Evolutionary conservation across 2,329 filamentous ascomycete genomes (phyloP).

Genomic region (Parasarocladium wereldwijsianum): DNA sequence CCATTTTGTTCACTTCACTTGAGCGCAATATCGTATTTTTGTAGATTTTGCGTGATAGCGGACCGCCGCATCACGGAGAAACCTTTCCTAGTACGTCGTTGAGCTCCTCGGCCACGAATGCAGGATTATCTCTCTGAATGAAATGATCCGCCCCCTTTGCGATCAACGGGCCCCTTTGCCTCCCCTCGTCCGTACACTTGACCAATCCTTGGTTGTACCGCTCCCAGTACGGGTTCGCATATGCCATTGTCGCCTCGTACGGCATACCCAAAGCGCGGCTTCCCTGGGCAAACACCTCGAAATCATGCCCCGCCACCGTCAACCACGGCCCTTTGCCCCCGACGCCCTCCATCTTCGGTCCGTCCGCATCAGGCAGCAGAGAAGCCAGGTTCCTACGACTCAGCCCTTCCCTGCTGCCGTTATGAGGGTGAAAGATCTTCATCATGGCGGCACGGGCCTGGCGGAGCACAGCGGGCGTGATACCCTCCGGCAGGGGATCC

Average conservation of each 20-base stretch:
- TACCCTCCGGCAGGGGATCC: slow-evolving; percentile 5
- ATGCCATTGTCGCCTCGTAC: slow-evolving; percentile 25
- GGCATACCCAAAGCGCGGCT: slow-evolving; percentile 4
- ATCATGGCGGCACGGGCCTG: slow-evolving; percentile 5
- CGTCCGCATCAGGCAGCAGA: slow-evolving; percentile 8
- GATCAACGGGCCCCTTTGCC: slow-evolving; percentile 15
- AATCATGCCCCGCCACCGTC: slow-evolving; percentile 12
- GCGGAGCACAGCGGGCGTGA: slow-evolving; percentile 7
- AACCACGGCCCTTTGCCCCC: slow-evolving; percentile 6
- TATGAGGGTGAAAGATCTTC: slow-evolving; percentile 9
- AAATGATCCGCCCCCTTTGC: slow-evolving; percentile 10
- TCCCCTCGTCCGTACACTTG: slow-evolving; percentile 23
- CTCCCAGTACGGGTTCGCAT: slow-evolving; percentile 38
- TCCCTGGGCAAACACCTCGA: slow-evolving; percentile 8
- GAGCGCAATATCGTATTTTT: too few species aligned
- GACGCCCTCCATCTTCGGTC: slow-evolving; percentile 5
- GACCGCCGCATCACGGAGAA: too few species aligned
- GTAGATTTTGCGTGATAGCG: too few species aligned
- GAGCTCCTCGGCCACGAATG: background rate
- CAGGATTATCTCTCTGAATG: slow-evolving; percentile 37
- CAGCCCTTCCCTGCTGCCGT: slow-evolving; percentile 10
- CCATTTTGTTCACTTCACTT: too few species aligned
- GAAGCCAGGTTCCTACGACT: slow-evolving; percentile 9
- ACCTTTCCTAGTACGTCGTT: background rate
- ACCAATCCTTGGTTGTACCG: slow-evolving; percentile 36